Percentiles rank a stretch among this genome's conserved stretches.
phyloP scores from a whole-genome alignment of 805 yeast genomes.

The Limtongia smithiae region DNA sequence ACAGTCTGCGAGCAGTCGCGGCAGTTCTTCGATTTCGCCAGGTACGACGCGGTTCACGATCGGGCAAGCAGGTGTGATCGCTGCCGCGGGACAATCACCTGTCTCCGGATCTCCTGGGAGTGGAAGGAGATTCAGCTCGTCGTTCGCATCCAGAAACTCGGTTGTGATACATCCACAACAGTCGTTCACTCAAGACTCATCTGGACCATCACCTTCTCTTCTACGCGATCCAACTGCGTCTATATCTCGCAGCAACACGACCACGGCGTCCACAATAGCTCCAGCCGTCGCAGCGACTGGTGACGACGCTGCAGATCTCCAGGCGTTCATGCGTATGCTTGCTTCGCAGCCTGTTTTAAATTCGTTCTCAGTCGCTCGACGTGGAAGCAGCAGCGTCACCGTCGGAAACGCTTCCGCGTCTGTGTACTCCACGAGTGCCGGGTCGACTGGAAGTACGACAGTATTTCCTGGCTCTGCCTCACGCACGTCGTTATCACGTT shows the following conservation, averaged over 20 bases:
- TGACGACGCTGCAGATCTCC: background rate
- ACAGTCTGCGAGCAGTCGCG: background rate
- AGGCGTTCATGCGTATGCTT: too few relatives aligned
- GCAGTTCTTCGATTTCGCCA: slow-evolving; percentile 33
- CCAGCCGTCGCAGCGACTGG: too few relatives aligned
- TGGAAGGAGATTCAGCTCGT: slow-evolving; percentile 16
- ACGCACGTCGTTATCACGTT: slow-evolving; percentile 34
- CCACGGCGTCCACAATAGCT: background rate
- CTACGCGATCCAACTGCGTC: slow-evolving; percentile 1
- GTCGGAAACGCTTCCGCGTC: background rate
- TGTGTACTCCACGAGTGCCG: slow-evolving; percentile 15
- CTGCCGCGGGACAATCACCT: background rate
- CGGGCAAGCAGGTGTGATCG: background rate
- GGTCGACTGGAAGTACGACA: background rate
- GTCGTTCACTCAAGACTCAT: background rate
- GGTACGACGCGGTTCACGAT: slow-evolving; percentile 12
- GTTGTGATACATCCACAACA: slow-evolving; percentile 10
- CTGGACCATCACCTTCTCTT: slow-evolving; percentile 1
- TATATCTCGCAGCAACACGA: background rate
- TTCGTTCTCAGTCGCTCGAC: background rate
- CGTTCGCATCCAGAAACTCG: slow-evolving; percentile 18
- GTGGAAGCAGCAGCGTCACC: background rate
- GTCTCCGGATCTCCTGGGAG: slow-evolving; percentile 2
- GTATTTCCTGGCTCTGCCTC: slow-evolving; percentile 3
- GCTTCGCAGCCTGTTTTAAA: background rate